Evolutionary conservation across 2,329 filamentous ascomycete species (phyloP), one percentile per base, ranked within the genome.

Genomic region (Diaporthe caulivora): DNA sequence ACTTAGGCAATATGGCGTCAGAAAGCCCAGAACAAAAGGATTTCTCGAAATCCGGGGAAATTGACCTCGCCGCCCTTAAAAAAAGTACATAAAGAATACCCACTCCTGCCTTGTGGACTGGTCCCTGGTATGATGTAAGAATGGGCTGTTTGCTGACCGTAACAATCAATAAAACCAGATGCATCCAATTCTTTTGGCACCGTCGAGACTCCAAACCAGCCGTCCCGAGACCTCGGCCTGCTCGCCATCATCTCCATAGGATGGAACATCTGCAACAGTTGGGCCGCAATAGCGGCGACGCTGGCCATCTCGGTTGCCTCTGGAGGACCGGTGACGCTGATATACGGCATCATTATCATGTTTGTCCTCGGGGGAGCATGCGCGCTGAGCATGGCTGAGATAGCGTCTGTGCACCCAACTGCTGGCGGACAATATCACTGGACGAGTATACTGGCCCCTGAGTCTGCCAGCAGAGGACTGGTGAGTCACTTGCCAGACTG

Each of bases 341-440:
- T 82, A 1, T 83, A 83, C 58, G 81, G 82, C 51, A 77, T 79
- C 17, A 75, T 81, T 29, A 51, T 80, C 6, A 77, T 77, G 13
- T 77, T 79, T 24, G 40, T 81, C 24, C 69, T 78, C 8, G 76
- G 77, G 6, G 78, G 78, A 13, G 76, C 76, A 24, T 78, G 76
- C 47, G 79, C 78, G 1, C 64, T 81, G 17, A 81, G 77, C n/a
- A 78, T 83, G 76, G 82, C 81, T 3, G 83, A 84, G 75, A 78
- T 83, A 3, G 79, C 80, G 6, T 80, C 79, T 31, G 80, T 80
- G 3, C 84, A 82, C 49, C 81, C 82, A 0, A 83, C 82, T 5
- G 82, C 82, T 0, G 82, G 83, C 2, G 83, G 82, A 3, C 82
- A 84, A 60, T 84, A 83, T 70, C 81, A 84, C 34, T 83, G 81